Percentiles rank a stretch among this genome's conserved stretches.
Conservation (phyloP, 257 asterid genomes). For the Forsythia suspensa region DNA sequence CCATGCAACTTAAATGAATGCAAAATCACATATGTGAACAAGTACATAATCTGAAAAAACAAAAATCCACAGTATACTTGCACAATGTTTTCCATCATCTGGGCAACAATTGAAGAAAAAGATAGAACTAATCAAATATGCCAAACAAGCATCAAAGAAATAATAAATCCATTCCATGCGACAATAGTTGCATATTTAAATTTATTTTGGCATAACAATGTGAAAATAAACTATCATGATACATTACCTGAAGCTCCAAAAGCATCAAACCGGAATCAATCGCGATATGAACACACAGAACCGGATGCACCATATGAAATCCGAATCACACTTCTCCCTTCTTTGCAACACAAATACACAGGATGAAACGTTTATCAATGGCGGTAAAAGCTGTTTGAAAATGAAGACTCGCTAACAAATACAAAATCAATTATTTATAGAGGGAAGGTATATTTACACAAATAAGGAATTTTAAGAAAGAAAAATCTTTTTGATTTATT, state of each 20-base stretch:
- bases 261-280: not conserved
- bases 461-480: not conserved
- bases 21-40: not conserved
- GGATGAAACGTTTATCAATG: not conserved
- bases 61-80: no score
- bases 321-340: not conserved
- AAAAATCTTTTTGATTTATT: not conserved
- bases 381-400: not conserved
- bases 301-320: no score
- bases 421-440: not conserved
- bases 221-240: no score
- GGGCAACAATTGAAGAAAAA: not conserved
- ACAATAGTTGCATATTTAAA: not conserved
- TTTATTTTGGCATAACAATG: not conserved
- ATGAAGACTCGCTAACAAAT: not conserved
- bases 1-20: not conserved
- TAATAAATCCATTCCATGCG: not conserved
- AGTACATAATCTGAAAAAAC: not conserved
- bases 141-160: not conserved
- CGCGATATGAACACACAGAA: not conserved
- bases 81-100: not conserved
- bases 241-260: not conserved
- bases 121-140: not conserved
- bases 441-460: no score
- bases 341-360: not conserved